Base-by-base conservation (phyloP, 1,139 yeast genomes). In the Pichia norvegensis region DNA sequence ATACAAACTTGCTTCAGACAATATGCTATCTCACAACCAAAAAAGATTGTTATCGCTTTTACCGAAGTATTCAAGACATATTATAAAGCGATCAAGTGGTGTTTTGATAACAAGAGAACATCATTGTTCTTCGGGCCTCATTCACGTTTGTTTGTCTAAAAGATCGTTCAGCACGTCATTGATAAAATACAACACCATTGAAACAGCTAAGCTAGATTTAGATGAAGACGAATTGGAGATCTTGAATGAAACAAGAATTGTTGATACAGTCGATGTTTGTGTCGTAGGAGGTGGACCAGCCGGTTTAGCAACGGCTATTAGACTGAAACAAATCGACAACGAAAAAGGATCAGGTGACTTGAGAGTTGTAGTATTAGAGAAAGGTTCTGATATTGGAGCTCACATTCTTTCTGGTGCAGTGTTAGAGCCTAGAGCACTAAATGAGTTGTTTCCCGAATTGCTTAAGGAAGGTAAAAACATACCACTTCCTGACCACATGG, bases 241-340 rank as follows among this genome's bases (percentile, higher is more conserved):
- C 4, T 65, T 80, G 38, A 66, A 66, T 3, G 80, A 75, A 52
- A 88, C 83, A 52, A 70, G 97, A 49, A 95, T 85, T 10, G 76
- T 73, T 8, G 97, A 92, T 57, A 74, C 76, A 33, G 96, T 87
- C 16, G 98, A 92, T 63, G 95, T 92, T 19, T 85, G 95, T 59
- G 87, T 92, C 42, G 95, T 92, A 1, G 98, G 98, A 36, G 98
- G 95, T 38, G 98, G 98, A 0, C 97, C 97, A 4, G 95, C 97
- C 1, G 98, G 98, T 11, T 70, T 92, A 46, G 92, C 96, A 1
- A 83, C 98, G 1, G 98, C 97, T 14, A 92, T 92, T 52, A 76
- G 77, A 53, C 69, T 88, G 55, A 92, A 92, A 62, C 96, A 87
- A 60, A 67, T 90, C 40, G 97, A 92, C 59, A 68, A 72, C 43